Conservation (phyloP, 768 basidiomycete species). For the Exsudoporus frostii region DNA sequence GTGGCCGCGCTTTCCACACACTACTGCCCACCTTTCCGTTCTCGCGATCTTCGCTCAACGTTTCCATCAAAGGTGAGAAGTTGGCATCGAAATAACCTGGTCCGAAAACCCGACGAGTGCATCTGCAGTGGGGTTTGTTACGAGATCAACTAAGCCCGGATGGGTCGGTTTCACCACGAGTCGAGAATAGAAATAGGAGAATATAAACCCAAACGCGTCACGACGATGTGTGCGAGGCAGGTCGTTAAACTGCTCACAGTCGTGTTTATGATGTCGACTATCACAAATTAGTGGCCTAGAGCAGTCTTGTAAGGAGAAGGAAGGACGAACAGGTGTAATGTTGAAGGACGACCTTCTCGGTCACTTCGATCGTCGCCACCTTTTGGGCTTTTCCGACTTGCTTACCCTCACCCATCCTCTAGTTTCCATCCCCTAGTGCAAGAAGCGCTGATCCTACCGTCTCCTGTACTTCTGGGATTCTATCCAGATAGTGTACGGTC, state of each 20-base stretch:
- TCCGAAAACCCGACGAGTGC: conserved; percentile 67
- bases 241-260: conserved; percentile 57
- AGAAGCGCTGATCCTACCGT: conserved; percentile 65
- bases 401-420: conserved; percentile 88
- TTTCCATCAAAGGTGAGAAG: conserved; percentile 73
- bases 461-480: conserved; percentile 64
- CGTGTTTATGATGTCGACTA: conserved; percentile 71
- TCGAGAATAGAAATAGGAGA: conserved; percentile 63
- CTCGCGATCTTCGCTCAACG: conserved; percentile 45
- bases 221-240: conserved; percentile 61
- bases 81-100: conserved; percentile 78
- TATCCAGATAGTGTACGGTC: conserved; percentile 68
- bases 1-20: conserved; percentile 52
- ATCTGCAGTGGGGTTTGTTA: conserved; percentile 63
- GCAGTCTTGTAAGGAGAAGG: neutral
- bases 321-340: conserved; percentile 65
- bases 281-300: neutral
- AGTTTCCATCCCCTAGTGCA: conserved; percentile 81
- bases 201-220: conserved; percentile 68
- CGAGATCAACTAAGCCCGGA: conserved; percentile 43
- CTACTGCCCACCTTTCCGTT: conserved; percentile 45
- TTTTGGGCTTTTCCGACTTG: conserved; percentile 52
- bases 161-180: conserved; percentile 53
- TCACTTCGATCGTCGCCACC: conserved; percentile 41
- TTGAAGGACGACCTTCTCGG: conserved; percentile 61